These are phyloP conservation scores for Aplosporella prunicola DNA, from an alignment of 2,329 filamentous ascomycete species.

Conservation along the genomic window DNA sequence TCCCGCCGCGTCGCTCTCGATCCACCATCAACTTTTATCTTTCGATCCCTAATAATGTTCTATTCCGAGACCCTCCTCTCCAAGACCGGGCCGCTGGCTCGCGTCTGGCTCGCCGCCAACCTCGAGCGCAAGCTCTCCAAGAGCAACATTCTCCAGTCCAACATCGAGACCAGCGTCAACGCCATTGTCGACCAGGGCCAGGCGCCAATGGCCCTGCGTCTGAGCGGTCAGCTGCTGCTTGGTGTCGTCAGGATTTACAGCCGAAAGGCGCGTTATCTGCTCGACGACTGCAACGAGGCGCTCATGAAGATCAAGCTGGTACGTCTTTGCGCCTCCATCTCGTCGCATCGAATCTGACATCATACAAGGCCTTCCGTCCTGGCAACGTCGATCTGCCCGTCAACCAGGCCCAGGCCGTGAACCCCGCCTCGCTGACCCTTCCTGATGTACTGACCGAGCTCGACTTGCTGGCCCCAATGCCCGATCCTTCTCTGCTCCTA, in stretches of 20 bases:
- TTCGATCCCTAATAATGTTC: constrained; percentile 82
- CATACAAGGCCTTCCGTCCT: constrained; percentile 73
- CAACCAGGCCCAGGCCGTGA: constrained; percentile 64
- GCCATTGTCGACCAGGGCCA: constrained; percentile 89
- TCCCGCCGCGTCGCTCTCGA: constrained; percentile 2
- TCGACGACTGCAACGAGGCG: constrained; percentile 96
- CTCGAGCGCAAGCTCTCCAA: constrained; percentile 97
- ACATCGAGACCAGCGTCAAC: constrained; percentile 88
- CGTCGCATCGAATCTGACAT: constrained; percentile 1
- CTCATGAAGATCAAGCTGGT: constrained; percentile 99
- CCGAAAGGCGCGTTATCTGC: constrained; percentile 87
- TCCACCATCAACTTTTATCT: background rate
- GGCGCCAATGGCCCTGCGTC: constrained; percentile 85
- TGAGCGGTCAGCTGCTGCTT: constrained; percentile 87
- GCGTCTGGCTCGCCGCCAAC: constrained; percentile 97
- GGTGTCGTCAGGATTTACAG: constrained; percentile 97
- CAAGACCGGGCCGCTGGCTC: constrained; percentile 93
- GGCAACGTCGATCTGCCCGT: constrained; percentile 94
- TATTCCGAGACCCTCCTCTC: constrained; percentile 93
- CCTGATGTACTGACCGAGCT: constrained; percentile 90
- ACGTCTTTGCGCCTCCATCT: constrained; percentile 13
- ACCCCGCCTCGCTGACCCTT: constrained; percentile 77
- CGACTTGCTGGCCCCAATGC: constrained; percentile 68
- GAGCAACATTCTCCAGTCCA: constrained; percentile 87
- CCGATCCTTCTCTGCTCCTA: constrained; percentile 77